Evolutionary conservation across 2,329 filamentous ascomycete genomes (phyloP).

Genomic region (Thielaviopsis punctulata): DNA sequence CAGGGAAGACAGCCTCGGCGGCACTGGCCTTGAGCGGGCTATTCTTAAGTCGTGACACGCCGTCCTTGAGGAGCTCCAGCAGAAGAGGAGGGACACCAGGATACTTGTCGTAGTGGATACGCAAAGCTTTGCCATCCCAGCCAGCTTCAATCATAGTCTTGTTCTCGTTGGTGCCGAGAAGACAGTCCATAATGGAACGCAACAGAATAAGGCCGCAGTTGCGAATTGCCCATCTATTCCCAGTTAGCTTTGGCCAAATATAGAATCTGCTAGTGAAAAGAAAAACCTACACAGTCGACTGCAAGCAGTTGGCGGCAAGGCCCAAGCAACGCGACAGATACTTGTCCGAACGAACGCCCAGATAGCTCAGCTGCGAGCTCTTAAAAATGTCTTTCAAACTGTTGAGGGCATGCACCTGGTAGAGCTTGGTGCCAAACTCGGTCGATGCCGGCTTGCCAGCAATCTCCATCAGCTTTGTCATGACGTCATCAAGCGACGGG

Average conservation of each 20-base stretch:
- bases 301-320: slow-evolving; percentile 64
- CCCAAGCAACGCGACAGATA: slow-evolving; percentile 59
- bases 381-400: slow-evolving; percentile 86
- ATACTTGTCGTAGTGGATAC: slow-evolving; percentile 54
- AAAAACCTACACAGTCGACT: slow-evolving; percentile 50
- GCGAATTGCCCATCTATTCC: slow-evolving; percentile 65
- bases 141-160: slow-evolving; percentile 43
- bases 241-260: slow-evolving; percentile 4
- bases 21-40: slow-evolving; percentile 21
- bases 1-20: slow-evolving; percentile 63
- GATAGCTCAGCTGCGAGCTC: slow-evolving; percentile 54
- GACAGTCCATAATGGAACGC: slow-evolving; percentile 62
- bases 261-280: background rate
- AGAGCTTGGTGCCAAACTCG: slow-evolving; percentile 49
- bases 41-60: slow-evolving; percentile 27
- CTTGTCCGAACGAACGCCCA: slow-evolving; percentile 54
- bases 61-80: slow-evolving; percentile 40
- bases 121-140: slow-evolving; percentile 45
- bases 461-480: slow-evolving; percentile 44
- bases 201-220: slow-evolving; percentile 87
- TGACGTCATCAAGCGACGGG: slow-evolving; percentile 46
- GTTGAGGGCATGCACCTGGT: slow-evolving; percentile 90
- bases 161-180: slow-evolving; percentile 61
- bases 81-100: slow-evolving; percentile 47
- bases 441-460: slow-evolving; percentile 34